Base-by-base conservation (phyloP, 331 rosid genomes). In the Quercus lobata region DNA sequence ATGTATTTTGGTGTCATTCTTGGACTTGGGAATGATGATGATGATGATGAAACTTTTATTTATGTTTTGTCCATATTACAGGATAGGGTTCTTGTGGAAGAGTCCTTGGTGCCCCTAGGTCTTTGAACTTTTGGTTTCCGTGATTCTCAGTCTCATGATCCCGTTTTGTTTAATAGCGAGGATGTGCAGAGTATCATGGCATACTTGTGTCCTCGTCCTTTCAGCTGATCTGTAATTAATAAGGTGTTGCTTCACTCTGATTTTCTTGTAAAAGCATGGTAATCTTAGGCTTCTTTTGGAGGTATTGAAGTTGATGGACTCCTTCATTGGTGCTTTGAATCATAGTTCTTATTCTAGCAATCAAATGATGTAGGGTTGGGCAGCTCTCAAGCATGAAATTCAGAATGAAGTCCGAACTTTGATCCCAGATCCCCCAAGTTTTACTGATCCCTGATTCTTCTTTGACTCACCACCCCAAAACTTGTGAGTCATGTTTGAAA, bases 1-100 rank as follows among this genome's bases (percentile, higher is more conserved):
- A 91, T 93, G 97, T 95, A 90, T 85, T 89, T 82, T 9, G 88
- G 94, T 3, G 97, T 93, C 71, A 89, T 95, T 32, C 90, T 90
- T 14, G 86, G 90, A 60, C 81, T 93, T 3, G 92, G 84, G 78
- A 80, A 78, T 10, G 97, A 93, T 41, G 97, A 91, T 2, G 97
- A 93, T 2, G 8, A 35, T 7, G 94, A 90, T 79, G 91, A 97
- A 7, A 35, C 0, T 35, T 35, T 91, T 46, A 79, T 87, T 75
- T 89, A 88, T 63, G 87, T 93, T 63, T 80, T 95, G 87, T 85
- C 90, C 34, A 90, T 93, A 30, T 81, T 91, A 83, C 80, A 86
- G 57, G 90, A 88, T 62, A 78, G 86, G 79, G 76, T 95, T 77
- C 92, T 93, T 49, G 91, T 93, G 9, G 86, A 80, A 16, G 91